Evolutionary conservation across 225 moss, liverwort and hornwort species (phyloP), one percentile per base, ranked within the genome.

Genomic region (Bryum argenteum): DNA sequence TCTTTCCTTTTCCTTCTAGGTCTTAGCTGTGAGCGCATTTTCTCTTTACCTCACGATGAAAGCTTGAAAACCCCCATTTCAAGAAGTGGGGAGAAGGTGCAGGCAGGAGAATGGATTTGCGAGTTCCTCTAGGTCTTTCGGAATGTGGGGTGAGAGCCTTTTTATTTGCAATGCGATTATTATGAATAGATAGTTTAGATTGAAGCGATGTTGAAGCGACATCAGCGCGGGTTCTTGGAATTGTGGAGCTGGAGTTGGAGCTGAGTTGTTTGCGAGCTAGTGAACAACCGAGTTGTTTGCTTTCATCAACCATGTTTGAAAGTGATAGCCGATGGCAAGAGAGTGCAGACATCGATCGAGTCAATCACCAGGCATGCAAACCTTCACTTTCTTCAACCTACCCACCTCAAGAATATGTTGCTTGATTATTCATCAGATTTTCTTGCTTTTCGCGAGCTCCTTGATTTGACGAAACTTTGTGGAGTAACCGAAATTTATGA

Each of bases 311-410:
- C 66, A 87, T 87, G 87, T 87, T 84, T 61, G 87, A 87, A 63
- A 74, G 81, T 48, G 87, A 74, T 58, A 77, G 62, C 18, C 70
- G 81, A 64, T 87, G 87, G 87, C 81, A 79, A 84, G 81, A 87
- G 71, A 81, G 67, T 73, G 81, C 76, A 63, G 81, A 84, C 50
- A 81, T 84, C 76, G 84, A 84, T 87, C 77, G 71, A 71, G 87
- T 81, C 67, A 78, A 87, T 76, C 78, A 79, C 79, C 81, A 87
- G 84, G 87, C 84, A 84, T 81, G 79, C 66, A 50, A 15, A 0
- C 2, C 3, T 0, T 48, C 6, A 15, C 8, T 17, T 48, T 17
- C 7, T 48, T 16, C 48, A 14, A 5, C 48, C 11, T n/a, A n/a
- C n/a, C n/a, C n/a, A n/a, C n/a, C n/a, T 48, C 17, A 48, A 48